Conservation (phyloP, 768 basidiomycete species). For the Lepiota subincarnata region DNA sequence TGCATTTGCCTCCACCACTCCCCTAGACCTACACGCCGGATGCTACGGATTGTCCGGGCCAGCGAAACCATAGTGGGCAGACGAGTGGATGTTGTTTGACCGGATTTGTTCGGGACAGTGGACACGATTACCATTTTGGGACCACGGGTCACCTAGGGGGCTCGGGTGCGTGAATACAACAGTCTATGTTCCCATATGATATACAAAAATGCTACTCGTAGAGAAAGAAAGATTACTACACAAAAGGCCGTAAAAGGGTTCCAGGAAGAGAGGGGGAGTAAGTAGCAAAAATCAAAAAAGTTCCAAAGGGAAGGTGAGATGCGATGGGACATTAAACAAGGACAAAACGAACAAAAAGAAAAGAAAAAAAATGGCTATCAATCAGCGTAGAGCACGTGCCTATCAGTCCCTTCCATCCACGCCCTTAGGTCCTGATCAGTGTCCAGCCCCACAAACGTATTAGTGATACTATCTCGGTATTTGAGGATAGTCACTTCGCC, state of each 20-base stretch:
- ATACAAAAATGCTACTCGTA: slow-evolving; percentile 8
- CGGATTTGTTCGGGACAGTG: slow-evolving; percentile 26
- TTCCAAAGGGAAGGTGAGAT: background rate
- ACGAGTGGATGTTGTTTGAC: slow-evolving; percentile 23
- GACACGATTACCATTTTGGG: slow-evolving; percentile 1
- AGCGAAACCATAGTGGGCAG: slow-evolving; percentile 61
- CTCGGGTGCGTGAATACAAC: background rate
- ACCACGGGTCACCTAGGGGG: background rate
- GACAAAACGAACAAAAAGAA: background rate
- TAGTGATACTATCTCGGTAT: slow-evolving; percentile 71
- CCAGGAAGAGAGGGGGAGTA: background rate
- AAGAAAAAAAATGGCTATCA: slow-evolving; percentile 25
- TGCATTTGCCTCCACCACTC: slow-evolving; percentile 93
- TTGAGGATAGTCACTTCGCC: slow-evolving; percentile 61
- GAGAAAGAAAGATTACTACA: slow-evolving; percentile 8
- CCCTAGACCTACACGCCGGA: slow-evolving; percentile 69
- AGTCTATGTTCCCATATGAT: background rate
- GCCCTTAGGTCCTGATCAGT: slow-evolving; percentile 58
- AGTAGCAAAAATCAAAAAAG: background rate
- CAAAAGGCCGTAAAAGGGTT: background rate
- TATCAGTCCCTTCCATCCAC: slow-evolving; percentile 79
- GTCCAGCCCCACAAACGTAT: slow-evolving; percentile 58
- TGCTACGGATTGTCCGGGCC: slow-evolving; percentile 68
- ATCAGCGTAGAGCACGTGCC: slow-evolving; percentile 80
- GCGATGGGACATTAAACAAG: background rate